Percentiles rank a stretch among this genome's conserved stretches.
phyloP scores from a whole-genome alignment of 2,329 filamentous ascomycete species.

The Teratosphaeria zuluensis region DNA sequence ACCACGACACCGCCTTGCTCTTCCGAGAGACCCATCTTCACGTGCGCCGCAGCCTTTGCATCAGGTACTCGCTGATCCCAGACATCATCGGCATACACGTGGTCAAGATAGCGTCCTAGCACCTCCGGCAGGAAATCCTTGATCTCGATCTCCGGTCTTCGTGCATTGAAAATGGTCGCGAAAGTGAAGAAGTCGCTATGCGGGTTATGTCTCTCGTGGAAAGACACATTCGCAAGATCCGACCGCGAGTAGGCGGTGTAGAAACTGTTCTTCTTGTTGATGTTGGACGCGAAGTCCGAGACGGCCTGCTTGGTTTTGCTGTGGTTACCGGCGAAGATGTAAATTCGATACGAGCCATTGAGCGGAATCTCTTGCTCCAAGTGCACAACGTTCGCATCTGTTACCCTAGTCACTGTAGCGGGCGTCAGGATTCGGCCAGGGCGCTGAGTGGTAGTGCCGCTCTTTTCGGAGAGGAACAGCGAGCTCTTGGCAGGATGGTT shows the following conservation, averaged over 20 bases:
- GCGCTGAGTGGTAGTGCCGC: slow-evolving; percentile 50
- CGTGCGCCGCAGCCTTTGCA: slow-evolving; percentile 66
- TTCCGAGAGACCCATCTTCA: slow-evolving; percentile 72
- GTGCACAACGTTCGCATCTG: slow-evolving; percentile 82
- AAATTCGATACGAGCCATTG: slow-evolving; percentile 80
- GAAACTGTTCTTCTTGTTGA: slow-evolving; percentile 62
- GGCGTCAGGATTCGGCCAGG: slow-evolving; percentile 70
- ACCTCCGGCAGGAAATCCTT: slow-evolving; percentile 57
- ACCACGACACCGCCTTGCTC: slow-evolving; percentile 71
- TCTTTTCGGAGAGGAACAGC: slow-evolving; percentile 53
- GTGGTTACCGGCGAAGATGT: slow-evolving; percentile 70
- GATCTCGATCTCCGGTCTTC: slow-evolving; percentile 63
- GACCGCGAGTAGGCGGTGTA: slow-evolving; percentile 54
- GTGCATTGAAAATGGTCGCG: slow-evolving; percentile 62
- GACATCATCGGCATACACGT: slow-evolving; percentile 79
- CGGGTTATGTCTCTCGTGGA: slow-evolving; percentile 76
- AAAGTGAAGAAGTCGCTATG: slow-evolving; percentile 76
- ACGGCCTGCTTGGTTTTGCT: slow-evolving; percentile 53
- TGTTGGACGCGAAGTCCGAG: slow-evolving; percentile 55
- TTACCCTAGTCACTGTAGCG: slow-evolving; percentile 73
- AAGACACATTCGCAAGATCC: slow-evolving; percentile 54
- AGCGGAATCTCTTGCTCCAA: slow-evolving; percentile 82
- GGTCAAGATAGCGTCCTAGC: slow-evolving; percentile 66
- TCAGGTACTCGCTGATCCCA: slow-evolving; percentile 61
- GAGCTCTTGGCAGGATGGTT: slow-evolving; percentile 61